Base-by-base conservation (phyloP, 2,329 filamentous ascomycete species). In the Hypoxylon sp. region DNA sequence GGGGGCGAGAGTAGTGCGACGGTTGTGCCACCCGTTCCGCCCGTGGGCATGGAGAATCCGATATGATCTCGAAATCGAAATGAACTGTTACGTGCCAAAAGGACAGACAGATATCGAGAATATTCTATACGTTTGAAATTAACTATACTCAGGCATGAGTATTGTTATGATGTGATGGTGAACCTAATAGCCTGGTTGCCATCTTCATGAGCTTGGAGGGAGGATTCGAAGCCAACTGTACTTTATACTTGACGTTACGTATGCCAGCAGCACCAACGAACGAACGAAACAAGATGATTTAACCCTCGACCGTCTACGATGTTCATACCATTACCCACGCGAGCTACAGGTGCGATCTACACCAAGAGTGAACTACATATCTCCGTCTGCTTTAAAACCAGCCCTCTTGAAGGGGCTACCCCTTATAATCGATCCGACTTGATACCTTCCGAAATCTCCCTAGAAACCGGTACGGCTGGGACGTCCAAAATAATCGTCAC, bases 21-120 rank as follows among this genome's bases (percentile, higher is more conserved):
- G n/a, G 39, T 69, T 5, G 69, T 71, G 31, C 69, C 69, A 13
- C 54, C 69, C 5, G 51, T 69, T 13, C 66, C 59, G 52, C 67
- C 67, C 13, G 37, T 71, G 3, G 74, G 72, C 14, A 76, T 76
- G 74, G 73, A 71, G 47, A 75, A 75, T 50, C 74, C 74, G 44
- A 77, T 77, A 73, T 76, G 63, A 75, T 33, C 14, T 19, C 11
- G 44, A 44, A 39, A 42, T 50, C 29, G 39, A 44, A 42, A 44
- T 13, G n/a, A 29, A 19, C 29, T 35, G n/a, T 31, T 17, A 14
- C 37, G 17, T 44, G 48, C 26, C 5, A 53, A 9, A 44, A 39
- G 1, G n/a, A n/a, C n/a, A n/a, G 19, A 26, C 22, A 6, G 14
- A 37, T 46, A n/a, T 9, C 26, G 17, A 44, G 17, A 14, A 47